Evolutionary conservation across 73 alveolate genomes (phyloP).

Genomic region (Paramecium caudatum): DNA sequence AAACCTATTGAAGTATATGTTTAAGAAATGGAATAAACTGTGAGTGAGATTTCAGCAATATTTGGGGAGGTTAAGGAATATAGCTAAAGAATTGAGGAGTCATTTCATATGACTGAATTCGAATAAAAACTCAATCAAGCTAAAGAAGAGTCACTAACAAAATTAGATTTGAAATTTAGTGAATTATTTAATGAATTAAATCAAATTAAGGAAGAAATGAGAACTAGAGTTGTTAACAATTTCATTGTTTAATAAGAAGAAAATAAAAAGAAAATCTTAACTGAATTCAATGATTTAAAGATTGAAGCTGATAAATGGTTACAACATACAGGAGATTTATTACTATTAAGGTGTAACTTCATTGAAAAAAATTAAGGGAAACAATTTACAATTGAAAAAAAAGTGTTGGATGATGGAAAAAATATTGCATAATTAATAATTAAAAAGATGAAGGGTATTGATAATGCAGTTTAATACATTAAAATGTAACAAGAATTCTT

Average conservation of each 20-base stretch:
- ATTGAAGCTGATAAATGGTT: conserved; percentile 56
- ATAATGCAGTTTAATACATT: too few species aligned
- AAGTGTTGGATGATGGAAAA: too few species aligned
- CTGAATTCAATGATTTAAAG: neutral
- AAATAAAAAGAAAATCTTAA: neutral
- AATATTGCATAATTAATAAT: too few species aligned
- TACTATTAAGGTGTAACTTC: too few species aligned
- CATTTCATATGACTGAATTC: neutral
- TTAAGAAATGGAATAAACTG: conserved; percentile 83
- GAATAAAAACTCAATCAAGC: neutral
- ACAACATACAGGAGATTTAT: too few species aligned
- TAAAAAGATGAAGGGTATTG: too few species aligned
- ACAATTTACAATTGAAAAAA: too few species aligned
- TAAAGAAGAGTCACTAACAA: neutral
- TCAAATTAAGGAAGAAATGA: neutral
- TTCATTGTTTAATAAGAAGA: neutral
- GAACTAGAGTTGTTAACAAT: neutral
- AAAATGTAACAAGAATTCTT: neutral
- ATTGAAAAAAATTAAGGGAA: too few species aligned
- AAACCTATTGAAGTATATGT: conserved; percentile 79
- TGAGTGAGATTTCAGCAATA: conserved; percentile 54
- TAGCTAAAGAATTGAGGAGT: neutral
- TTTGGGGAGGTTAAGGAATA: conserved; percentile 11
- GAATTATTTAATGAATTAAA: conserved; percentile 29
- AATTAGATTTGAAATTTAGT: neutral